phyloP scores from a whole-genome alignment of 2,329 filamentous ascomycete species.

The Seiridium unicorne region DNA sequence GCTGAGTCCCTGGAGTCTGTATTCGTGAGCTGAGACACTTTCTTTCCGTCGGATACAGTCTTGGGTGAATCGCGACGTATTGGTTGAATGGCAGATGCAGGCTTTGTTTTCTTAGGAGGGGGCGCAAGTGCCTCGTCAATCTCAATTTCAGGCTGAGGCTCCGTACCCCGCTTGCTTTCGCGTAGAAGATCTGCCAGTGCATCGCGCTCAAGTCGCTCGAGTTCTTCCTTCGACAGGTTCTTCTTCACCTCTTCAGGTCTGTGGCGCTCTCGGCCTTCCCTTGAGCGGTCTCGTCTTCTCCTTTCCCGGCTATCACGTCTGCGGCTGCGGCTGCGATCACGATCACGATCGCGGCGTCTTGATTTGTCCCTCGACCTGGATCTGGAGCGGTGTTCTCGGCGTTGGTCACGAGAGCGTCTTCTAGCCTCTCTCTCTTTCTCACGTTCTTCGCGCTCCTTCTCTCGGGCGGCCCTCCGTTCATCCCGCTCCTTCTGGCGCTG shows the following conservation, averaged over 20 bases:
- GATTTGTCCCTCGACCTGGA: conserved; percentile 30
- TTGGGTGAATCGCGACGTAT: conserved; percentile 48
- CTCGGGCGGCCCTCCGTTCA: conserved; percentile 46
- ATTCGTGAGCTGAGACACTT: conserved; percentile 28
- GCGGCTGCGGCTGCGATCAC: conserved; percentile 22
- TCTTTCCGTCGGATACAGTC: conserved; percentile 36
- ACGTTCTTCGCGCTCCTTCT: conserved; percentile 29
- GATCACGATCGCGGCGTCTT: conserved; percentile 22
- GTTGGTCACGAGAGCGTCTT: conserved; percentile 22
- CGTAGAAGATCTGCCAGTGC: conserved; percentile 57
- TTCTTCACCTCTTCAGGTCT: conserved; percentile 48
- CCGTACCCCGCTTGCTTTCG: conserved; percentile 52
- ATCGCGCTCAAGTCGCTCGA: conserved; percentile 55
- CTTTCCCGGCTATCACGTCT: conserved; percentile 31
- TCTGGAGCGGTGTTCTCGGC: conserved; percentile 35
- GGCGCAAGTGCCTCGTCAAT: conserved; percentile 55
- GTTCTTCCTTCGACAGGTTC: conserved; percentile 56
- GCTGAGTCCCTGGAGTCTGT: conserved; percentile 28
- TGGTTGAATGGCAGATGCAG: conserved; percentile 59
- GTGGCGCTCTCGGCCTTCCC: conserved; percentile 33
- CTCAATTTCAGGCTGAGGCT: conserved; percentile 53
- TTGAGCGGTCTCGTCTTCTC: conserved; percentile 30
- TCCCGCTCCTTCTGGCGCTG: conserved; percentile 54
- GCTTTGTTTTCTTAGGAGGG: conserved; percentile 49
- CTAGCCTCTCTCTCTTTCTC: conserved; percentile 36